phyloP scores from a whole-genome alignment of 2,329 filamentous ascomycete genomes.

The Claviceps maximensis region DNA sequence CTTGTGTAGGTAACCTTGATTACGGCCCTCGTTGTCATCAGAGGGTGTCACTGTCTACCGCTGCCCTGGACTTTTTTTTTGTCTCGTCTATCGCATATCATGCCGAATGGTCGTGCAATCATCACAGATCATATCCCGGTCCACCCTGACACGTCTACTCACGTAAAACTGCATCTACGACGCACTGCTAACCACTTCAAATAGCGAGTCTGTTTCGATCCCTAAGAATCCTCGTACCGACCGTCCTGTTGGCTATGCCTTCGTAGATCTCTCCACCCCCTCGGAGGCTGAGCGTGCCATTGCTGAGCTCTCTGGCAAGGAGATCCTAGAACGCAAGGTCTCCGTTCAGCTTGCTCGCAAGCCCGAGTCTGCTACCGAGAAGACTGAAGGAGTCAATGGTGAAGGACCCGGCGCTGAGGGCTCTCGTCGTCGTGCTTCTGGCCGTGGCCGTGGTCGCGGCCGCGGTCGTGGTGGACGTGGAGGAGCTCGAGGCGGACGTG shows the following conservation, averaged over 20 bases:
- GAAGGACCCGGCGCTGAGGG: conserved; percentile 61
- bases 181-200: conserved; percentile 5
- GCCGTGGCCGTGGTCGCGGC: conserved; percentile 54
- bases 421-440: conserved; percentile 47
- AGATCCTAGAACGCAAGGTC: conserved; percentile 97
- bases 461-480: conserved; percentile 54
- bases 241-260: conserved; percentile 96
- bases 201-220: conserved; percentile 94
- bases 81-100: neutral
- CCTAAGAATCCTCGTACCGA: conserved; percentile 98
- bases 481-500: conserved; percentile 43
- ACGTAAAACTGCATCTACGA: neutral
- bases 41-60: neutral
- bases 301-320: conserved; percentile 87
- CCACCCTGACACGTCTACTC: neutral
- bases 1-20: conserved; percentile 71
- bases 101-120: neutral
- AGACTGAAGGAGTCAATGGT: conserved; percentile 59
- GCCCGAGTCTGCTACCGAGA: conserved; percentile 74
- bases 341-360: conserved; percentile 97
- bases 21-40: neutral
- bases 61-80: neutral
- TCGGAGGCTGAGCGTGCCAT: conserved; percentile 93
- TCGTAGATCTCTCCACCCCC: conserved; percentile 92
- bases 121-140: neutral